Evolutionary conservation across 192 early-diverging fungal genomes (phyloP).

Genomic region (Backusella circina): DNA sequence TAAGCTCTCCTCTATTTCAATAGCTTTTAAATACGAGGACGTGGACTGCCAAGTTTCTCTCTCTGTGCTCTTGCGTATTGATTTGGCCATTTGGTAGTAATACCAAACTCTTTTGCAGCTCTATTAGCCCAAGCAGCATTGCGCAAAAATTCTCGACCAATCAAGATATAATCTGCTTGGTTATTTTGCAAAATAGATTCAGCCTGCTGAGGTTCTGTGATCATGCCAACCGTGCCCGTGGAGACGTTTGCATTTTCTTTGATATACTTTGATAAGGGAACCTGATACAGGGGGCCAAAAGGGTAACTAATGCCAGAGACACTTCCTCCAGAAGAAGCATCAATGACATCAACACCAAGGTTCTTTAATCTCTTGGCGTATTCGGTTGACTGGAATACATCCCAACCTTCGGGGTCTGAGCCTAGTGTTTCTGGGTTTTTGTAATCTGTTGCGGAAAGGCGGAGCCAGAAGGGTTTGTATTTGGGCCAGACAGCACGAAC

Average conservation of each 20-base stretch:
- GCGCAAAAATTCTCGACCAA: slow-evolving; percentile 69
- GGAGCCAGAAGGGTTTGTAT: slow-evolving; percentile 81
- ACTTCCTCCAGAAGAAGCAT: slow-evolving; percentile 78
- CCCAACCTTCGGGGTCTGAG: slow-evolving; percentile 60
- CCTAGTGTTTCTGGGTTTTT: slow-evolving; percentile 38
- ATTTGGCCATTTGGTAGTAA: slow-evolving; percentile 55
- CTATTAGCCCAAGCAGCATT: slow-evolving; percentile 65
- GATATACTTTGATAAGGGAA: slow-evolving; percentile 65
- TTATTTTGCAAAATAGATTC: slow-evolving; percentile 60
- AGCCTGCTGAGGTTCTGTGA: slow-evolving; percentile 61
- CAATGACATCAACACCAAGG: slow-evolving; percentile 83
- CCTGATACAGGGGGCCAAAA: slow-evolving; percentile 52
- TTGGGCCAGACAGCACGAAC: slow-evolving; percentile 73
- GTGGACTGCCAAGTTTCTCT: not conserved
- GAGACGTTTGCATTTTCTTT: slow-evolving; percentile 53
- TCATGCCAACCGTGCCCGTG: slow-evolving; percentile 68
- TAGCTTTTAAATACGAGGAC: not conserved
- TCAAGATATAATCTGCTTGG: slow-evolving; percentile 70
- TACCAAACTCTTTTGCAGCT: slow-evolving; percentile 63
- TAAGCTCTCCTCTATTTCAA: not conserved
- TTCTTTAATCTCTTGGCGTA: slow-evolving; percentile 51
- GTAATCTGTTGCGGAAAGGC: slow-evolving; percentile 79
- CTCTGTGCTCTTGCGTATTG: slow-evolving; percentile 56
- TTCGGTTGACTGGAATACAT: slow-evolving; percentile 67
- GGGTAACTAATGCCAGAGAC: slow-evolving; percentile 18